phyloP scores from a whole-genome alignment of 1,139 yeast genomes.

The Yamadazyma taylorii region DNA sequence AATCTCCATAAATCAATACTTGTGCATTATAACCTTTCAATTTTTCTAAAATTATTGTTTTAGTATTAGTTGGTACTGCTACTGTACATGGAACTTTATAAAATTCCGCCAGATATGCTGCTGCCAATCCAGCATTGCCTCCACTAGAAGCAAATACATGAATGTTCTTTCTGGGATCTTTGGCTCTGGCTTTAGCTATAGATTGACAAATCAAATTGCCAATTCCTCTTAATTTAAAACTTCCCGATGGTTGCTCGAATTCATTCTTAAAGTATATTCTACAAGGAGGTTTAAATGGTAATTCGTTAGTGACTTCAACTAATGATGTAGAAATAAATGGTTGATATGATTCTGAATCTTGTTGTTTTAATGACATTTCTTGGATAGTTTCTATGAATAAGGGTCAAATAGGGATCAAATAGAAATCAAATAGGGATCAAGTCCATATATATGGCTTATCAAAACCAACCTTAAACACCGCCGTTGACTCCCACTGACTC shows the following conservation, averaged over 20 bases:
- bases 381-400: too few species aligned
- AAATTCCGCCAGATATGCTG: conserved; percentile 35
- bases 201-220: conserved; percentile 31
- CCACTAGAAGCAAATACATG: conserved; percentile 44
- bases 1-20: conserved; percentile 32
- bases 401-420: background rate
- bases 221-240: conserved; percentile 42
- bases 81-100: conserved; percentile 36
- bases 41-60: conserved; percentile 24
- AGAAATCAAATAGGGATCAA: background rate
- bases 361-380: conserved; percentile 12
- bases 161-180: conserved; percentile 19
- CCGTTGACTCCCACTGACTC: conserved; percentile 1
- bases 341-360: background rate
- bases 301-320: conserved; percentile 28
- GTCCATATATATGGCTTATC: conserved; percentile 4
- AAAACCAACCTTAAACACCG: too few species aligned
- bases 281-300: conserved; percentile 27
- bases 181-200: conserved; percentile 20
- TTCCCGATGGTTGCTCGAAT: conserved; percentile 42
- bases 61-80: conserved; percentile 34
- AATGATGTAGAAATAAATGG: conserved; percentile 28
- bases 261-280: conserved; percentile 38
- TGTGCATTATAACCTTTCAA: conserved; percentile 29
- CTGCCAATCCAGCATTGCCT: conserved; percentile 50